phyloP scores from a whole-genome alignment of 2,329 filamentous ascomycete species.

The Penicillium sclerotiorum region DNA sequence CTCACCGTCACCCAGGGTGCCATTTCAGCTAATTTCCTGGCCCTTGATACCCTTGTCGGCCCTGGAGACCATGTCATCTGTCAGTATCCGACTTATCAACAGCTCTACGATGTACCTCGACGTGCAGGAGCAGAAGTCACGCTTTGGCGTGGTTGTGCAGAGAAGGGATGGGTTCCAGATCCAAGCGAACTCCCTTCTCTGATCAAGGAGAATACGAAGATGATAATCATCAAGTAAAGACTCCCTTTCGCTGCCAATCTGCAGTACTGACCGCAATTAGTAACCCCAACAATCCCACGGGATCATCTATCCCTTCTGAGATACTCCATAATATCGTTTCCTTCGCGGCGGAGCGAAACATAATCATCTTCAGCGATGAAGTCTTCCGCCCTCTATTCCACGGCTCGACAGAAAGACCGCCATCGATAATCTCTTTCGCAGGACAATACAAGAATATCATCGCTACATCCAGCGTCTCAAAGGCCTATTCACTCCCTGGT shows the following conservation, averaged over 20 bases:
- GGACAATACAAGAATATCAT: constrained; percentile 12
- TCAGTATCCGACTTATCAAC: constrained; percentile 15
- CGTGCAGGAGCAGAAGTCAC: constrained; percentile 8
- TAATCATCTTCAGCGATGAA: constrained; percentile 14
- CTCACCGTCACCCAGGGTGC: constrained; percentile 8
- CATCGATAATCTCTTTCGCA: constrained; percentile 12
- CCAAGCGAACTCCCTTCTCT: background rate
- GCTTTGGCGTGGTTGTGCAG: constrained; percentile 7
- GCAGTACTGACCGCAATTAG: background rate
- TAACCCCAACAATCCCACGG: constrained; percentile 17
- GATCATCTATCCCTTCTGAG: constrained; percentile 6
- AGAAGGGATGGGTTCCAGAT: constrained; percentile 11
- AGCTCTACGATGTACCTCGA: constrained; percentile 12
- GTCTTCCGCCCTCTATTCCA: constrained; percentile 17
- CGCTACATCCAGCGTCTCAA: constrained; percentile 10
- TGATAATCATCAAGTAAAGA: constrained; percentile 16
- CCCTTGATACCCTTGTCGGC: constrained; percentile 7
- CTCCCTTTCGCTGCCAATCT: background rate
- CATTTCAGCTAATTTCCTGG: constrained; percentile 13
- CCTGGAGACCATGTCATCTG: constrained; percentile 14
- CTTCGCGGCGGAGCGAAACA: constrained; percentile 10
- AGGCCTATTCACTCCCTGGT: constrained; percentile 12
- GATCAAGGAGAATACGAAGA: constrained; percentile 11
- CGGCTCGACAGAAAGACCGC: background rate
- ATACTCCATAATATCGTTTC: constrained; percentile 5